phyloP scores from a whole-genome alignment of 2,329 filamentous ascomycete genomes.

The Phaeosphaeriaceae sp. region DNA sequence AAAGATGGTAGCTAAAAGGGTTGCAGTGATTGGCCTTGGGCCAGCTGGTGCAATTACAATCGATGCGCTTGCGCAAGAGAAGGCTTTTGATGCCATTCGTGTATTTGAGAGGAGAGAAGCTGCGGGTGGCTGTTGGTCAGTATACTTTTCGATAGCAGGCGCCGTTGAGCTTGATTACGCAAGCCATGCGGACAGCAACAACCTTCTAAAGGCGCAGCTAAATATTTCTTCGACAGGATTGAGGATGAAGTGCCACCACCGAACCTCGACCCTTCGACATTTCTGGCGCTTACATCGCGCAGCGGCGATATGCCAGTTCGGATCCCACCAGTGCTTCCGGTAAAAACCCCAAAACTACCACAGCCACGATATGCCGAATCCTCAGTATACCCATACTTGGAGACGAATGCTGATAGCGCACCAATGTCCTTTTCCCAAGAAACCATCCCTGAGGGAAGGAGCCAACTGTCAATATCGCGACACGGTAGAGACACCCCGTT shows the following conservation, averaged over 20 bases:
- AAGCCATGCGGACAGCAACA: background rate
- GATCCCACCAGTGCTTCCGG: constrained; percentile 27
- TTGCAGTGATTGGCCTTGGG: constrained; percentile 68
- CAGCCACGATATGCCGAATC: constrained; percentile 34
- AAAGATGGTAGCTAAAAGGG: constrained; percentile 38
- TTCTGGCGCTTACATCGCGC: constrained; percentile 25
- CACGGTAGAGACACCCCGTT: constrained; percentile 68
- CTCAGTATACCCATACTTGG: constrained; percentile 64
- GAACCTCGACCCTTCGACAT: constrained; percentile 24
- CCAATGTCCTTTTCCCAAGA: constrained; percentile 68
- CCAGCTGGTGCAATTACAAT: constrained; percentile 66
- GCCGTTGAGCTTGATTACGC: too few relatives aligned
- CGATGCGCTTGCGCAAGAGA: constrained; percentile 65
- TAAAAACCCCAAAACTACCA: constrained; percentile 16
- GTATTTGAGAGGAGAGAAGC: constrained; percentile 68
- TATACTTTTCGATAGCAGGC: too few relatives aligned
- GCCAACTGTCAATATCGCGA: constrained; percentile 48
- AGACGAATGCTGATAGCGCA: constrained; percentile 67
- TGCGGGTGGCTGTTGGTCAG: constrained; percentile 67
- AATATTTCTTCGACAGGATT: constrained; percentile 22
- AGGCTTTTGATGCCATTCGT: constrained; percentile 63
- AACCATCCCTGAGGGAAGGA: constrained; percentile 56
- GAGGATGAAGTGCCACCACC: constrained; percentile 28
- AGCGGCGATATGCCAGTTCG: constrained; percentile 24
- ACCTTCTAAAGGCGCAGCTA: too few relatives aligned